phyloP scores from a whole-genome alignment of 176 grass and related monocot genomes.

The Aegilops umbellulata region DNA sequence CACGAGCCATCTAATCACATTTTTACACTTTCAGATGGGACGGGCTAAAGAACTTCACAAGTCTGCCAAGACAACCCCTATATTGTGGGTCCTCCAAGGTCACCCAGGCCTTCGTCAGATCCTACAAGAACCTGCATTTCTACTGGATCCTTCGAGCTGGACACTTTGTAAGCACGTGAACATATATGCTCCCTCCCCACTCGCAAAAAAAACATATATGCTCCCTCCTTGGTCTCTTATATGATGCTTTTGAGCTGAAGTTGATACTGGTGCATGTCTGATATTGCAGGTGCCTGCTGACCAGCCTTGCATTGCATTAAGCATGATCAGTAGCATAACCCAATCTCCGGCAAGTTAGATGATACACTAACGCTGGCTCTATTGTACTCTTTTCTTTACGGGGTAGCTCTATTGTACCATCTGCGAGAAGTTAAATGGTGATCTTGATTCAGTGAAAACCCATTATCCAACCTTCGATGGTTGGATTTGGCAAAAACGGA shows the following conservation, averaged over 20 bases:
- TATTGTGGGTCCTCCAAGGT: conserved; percentile 27
- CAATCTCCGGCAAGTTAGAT: conserved; percentile 43
- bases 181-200: not conserved
- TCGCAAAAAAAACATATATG: not conserved
- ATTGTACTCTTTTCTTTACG: too few species aligned
- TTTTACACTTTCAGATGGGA: conserved; percentile 20
- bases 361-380: not conserved
- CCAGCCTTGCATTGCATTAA: conserved; percentile 30
- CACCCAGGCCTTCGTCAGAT: conserved; percentile 62
- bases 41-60: conserved; percentile 48
- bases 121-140: conserved; percentile 63
- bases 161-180: conserved; percentile 54
- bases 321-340: conserved; percentile 39
- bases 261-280: not conserved
- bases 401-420: not conserved
- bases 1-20: not conserved
- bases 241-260: not conserved
- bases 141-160: conserved; percentile 78
- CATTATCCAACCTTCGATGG: too few species aligned
- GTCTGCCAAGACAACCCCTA: conserved; percentile 33
- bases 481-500: too few species aligned
- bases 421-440: not conserved
- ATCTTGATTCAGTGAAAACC: not conserved
- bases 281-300: conserved; percentile 46
- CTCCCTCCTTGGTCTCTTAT: not conserved